Percentiles rank a stretch among this genome's conserved stretches.
Evolutionary conservation across 1,284 basidiomycete species (phyloP).

Genomic region (Somion occarium): DNA sequence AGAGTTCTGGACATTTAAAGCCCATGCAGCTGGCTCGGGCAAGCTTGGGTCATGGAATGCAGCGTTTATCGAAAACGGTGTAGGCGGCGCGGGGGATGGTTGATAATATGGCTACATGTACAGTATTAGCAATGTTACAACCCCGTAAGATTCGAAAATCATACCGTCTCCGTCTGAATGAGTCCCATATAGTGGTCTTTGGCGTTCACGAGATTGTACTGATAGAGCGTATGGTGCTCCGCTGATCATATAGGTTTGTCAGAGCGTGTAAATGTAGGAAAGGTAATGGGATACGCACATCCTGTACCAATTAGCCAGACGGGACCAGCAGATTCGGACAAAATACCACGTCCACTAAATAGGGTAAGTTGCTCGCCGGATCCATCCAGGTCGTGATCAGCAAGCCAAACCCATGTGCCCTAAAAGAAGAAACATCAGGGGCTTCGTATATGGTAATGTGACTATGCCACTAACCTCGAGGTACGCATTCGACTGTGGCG

Average conservation of each 20-base stretch:
- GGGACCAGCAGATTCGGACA: conserved; percentile 70
- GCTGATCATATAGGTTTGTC: conserved; percentile 13
- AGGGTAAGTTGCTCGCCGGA: conserved; percentile 46
- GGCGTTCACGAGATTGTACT: conserved; percentile 61
- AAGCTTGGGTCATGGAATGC: conserved; percentile 52
- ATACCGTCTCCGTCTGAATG: conserved; percentile 67
- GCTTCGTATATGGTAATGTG: conserved; percentile 30
- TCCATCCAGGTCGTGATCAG: conserved; percentile 69
- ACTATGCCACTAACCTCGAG: conserved; percentile 38
- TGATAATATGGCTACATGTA: conserved; percentile 48
- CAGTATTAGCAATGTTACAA: neutral
- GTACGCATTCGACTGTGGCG: conserved; percentile 50
- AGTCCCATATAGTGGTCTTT: conserved; percentile 66
- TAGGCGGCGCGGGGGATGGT: conserved; percentile 51
- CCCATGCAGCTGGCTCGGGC: conserved; percentile 49
- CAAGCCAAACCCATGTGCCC: conserved; percentile 69
- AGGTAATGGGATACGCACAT: conserved; percentile 21
- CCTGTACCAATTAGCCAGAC: conserved; percentile 75
- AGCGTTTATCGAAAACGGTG: conserved; percentile 39
- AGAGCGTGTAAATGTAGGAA: neutral
- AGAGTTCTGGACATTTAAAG: conserved; percentile 47
- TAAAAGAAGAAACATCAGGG: conserved; percentile 4
- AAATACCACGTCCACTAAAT: conserved; percentile 74
- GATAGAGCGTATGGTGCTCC: conserved; percentile 67
- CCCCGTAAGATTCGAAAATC: conserved; percentile 1